Conservation (phyloP, 306 rosid species). For the Lathyrus tuberosus region DNA sequence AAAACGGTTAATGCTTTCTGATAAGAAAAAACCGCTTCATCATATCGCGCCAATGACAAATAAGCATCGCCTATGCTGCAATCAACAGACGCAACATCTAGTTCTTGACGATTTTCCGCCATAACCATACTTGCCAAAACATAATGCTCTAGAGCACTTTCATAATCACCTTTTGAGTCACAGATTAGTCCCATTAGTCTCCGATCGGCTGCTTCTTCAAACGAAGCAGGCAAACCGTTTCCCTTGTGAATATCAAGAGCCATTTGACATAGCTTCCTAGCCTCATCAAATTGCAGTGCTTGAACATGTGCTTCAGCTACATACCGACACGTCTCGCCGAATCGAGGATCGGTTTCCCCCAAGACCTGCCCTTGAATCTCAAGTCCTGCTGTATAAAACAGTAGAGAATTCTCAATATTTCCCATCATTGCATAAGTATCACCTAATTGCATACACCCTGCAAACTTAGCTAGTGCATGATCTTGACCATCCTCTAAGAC, state of each 20-base stretch:
- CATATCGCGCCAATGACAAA: slow-evolving; percentile 69
- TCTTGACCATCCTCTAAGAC: slow-evolving; percentile 71
- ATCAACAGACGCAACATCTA: slow-evolving; percentile 71
- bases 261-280: slow-evolving; percentile 70
- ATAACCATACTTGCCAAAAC: slow-evolving; percentile 78
- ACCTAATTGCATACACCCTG: slow-evolving; percentile 91
- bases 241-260: slow-evolving; percentile 74
- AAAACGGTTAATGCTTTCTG: slow-evolving; percentile 76
- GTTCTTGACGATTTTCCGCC: slow-evolving; percentile 65
- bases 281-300: slow-evolving; percentile 85
- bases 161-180: slow-evolving; percentile 82
- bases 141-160: slow-evolving; percentile 85
- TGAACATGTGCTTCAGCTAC: slow-evolving; percentile 90
- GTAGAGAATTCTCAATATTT: slow-evolving; percentile 73
- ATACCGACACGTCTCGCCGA: slow-evolving; percentile 76
- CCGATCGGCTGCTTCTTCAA: slow-evolving; percentile 84
- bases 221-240: slow-evolving; percentile 59
- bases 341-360: slow-evolving; percentile 72
- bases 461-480: slow-evolving; percentile 81
- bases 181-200: slow-evolving; percentile 85
- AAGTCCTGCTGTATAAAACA: slow-evolving; percentile 74
- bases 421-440: slow-evolving; percentile 89
- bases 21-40: slow-evolving; percentile 75
- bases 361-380: slow-evolving; percentile 77
- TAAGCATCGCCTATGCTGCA: slow-evolving; percentile 86